These are phyloP conservation scores for Candida arabinofermentans DNA, from an alignment of 805 yeast species.

Conservation along the genomic window DNA sequence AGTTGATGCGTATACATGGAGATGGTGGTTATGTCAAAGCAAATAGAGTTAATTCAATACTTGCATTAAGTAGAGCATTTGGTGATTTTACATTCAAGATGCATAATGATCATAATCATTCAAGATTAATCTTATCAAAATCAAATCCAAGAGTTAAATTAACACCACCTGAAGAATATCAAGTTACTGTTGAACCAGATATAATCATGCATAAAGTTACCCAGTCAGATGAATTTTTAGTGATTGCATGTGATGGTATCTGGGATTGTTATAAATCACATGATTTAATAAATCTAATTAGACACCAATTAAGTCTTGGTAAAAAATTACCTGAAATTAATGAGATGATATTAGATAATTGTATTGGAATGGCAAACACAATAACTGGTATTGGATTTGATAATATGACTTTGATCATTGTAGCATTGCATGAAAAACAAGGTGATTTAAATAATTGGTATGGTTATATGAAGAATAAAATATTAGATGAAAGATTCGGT, in stretches of 20 bases:
- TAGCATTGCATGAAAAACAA: slow-evolving; percentile 49
- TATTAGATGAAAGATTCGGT: slow-evolving; percentile 35
- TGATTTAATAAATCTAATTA: slow-evolving; percentile 48
- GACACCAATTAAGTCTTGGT: slow-evolving; percentile 56
- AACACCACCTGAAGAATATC: slow-evolving; percentile 63
- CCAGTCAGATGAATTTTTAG: slow-evolving; percentile 58
- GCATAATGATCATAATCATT: slow-evolving; percentile 24
- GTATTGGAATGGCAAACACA: slow-evolving; percentile 67
- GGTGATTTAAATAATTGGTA: slow-evolving; percentile 53
- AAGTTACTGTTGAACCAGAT: slow-evolving; percentile 79
- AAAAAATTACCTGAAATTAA: slow-evolving; percentile 55
- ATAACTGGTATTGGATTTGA: slow-evolving; percentile 79
- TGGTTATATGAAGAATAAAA: slow-evolving; percentile 40
- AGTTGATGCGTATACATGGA: slow-evolving; percentile 50
- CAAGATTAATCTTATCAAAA: slow-evolving; percentile 18
- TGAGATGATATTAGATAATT: slow-evolving; percentile 57
- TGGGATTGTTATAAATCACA: slow-evolving; percentile 70
- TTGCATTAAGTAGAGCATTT: slow-evolving; percentile 55
- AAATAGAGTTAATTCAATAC: slow-evolving; percentile 56
- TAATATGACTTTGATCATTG: slow-evolving; percentile 72
- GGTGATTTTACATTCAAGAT: slow-evolving; percentile 62
- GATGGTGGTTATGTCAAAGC: slow-evolving; percentile 61
- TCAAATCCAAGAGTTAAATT: slow-evolving; percentile 24
- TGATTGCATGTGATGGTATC: slow-evolving; percentile 79
- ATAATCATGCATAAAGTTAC: slow-evolving; percentile 50